Evolutionary conservation across 1,139 yeast species (phyloP).

Genomic region (Candida freyschussii): DNA sequence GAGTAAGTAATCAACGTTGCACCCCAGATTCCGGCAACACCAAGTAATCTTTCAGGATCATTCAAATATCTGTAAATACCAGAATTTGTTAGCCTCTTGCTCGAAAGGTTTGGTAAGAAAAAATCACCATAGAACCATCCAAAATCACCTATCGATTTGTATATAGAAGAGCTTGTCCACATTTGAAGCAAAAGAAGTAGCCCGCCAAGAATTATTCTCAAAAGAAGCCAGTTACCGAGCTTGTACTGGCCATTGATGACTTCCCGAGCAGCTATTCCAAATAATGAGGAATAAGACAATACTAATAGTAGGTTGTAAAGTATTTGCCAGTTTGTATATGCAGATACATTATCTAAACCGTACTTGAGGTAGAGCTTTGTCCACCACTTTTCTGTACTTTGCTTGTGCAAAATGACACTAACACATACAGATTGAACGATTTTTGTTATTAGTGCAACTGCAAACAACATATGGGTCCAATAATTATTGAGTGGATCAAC

Average conservation of each 20-base stretch:
- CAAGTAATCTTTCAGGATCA: slow-evolving; percentile 80
- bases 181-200: slow-evolving; percentile 56
- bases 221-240: slow-evolving; percentile 42
- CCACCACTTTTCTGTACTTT: slow-evolving; percentile 59
- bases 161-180: slow-evolving; percentile 70
- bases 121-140: slow-evolving; percentile 93
- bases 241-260: slow-evolving; percentile 29
- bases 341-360: slow-evolving; percentile 63
- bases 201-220: slow-evolving; percentile 55
- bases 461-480: slow-evolving; percentile 37
- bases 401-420: slow-evolving; percentile 50
- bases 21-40: slow-evolving; percentile 85
- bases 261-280: slow-evolving; percentile 33
- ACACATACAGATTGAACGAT: slow-evolving; percentile 49
- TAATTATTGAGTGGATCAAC: slow-evolving; percentile 31
- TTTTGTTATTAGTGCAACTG: slow-evolving; percentile 47
- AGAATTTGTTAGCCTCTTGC: slow-evolving; percentile 54
- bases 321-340: slow-evolving; percentile 74
- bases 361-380: slow-evolving; percentile 63
- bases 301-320: slow-evolving; percentile 51
- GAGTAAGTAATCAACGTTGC: slow-evolving; percentile 60
- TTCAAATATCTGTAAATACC: slow-evolving; percentile 83
- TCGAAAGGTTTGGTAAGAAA: slow-evolving; percentile 54
- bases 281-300: slow-evolving; percentile 37
- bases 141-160: slow-evolving; percentile 73